A percentile compares a stretch with the other conserved stretches of the same genome.
Conservation (phyloP, 2,329 filamentous ascomycete species). For the Aspergillus hortae region DNA sequence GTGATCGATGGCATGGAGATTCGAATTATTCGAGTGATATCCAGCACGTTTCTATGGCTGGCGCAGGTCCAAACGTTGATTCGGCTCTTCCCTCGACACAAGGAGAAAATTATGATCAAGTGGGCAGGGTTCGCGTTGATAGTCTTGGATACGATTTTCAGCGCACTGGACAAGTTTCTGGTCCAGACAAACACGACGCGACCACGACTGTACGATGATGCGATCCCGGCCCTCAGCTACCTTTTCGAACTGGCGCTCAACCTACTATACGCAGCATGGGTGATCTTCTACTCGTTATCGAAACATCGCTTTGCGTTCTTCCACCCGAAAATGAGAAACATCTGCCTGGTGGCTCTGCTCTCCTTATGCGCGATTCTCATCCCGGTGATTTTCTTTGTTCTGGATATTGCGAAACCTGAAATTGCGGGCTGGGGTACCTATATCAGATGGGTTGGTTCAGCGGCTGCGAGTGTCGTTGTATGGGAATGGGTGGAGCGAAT, state of each 20-base stretch:
- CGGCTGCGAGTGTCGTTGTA: conserved; percentile 90
- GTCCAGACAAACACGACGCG: conserved; percentile 48
- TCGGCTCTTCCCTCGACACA: conserved; percentile 88
- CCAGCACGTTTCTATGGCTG: conserved; percentile 94
- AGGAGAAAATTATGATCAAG: conserved; percentile 97
- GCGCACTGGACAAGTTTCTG: conserved; percentile 82
- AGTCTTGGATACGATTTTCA: conserved; percentile 84
- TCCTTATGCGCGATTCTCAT: conserved; percentile 80
- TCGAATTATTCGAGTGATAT: conserved; percentile 86
- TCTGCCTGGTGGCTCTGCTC: conserved; percentile 72
- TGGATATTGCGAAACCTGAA: conserved; percentile 81
- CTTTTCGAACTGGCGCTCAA: conserved; percentile 85
- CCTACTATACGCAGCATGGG: conserved; percentile 86
- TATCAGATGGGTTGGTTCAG: conserved; percentile 92
- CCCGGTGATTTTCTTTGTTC: conserved; percentile 87
- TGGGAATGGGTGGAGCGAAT: conserved; percentile 99
- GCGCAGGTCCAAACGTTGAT: conserved; percentile 97
- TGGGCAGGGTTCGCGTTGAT: conserved; percentile 97
- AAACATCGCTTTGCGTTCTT: conserved; percentile 90
- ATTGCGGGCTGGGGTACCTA: conserved; percentile 94
- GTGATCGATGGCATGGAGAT: conserved; percentile 84
- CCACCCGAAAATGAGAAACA: conserved; percentile 86
- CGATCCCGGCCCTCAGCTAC: conserved; percentile 86
- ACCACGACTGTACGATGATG: conserved; percentile 77
- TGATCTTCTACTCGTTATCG: conserved; percentile 88